phyloP scores from a whole-genome alignment of 345 rosid genomes.

The Gossypium rotundifolium region DNA sequence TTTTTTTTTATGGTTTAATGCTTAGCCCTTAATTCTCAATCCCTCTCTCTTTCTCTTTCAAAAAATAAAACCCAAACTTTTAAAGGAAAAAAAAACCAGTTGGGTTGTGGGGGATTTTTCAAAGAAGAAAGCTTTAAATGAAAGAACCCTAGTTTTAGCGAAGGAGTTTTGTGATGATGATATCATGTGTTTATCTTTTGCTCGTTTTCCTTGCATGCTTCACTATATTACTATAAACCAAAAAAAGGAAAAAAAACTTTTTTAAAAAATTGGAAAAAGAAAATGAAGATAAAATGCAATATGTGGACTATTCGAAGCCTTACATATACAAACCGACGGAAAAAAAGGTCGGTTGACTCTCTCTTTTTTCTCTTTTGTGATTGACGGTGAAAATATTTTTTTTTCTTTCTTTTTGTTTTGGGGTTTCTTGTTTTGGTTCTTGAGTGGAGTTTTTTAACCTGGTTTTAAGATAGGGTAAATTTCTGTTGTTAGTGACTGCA shows the following conservation, averaged over 20 bases:
- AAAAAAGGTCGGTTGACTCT: constrained; percentile 65
- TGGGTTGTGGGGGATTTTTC: not conserved
- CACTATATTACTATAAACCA: not conserved
- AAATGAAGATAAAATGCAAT: constrained; percentile 32
- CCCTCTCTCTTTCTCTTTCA: constrained; percentile 43
- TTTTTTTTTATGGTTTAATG: not conserved
- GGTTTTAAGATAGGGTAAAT: not conserved
- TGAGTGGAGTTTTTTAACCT: not conserved
- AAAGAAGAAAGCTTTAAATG: constrained; percentile 1
- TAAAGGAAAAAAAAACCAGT: constrained; percentile 14
- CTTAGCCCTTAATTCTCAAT: constrained; percentile 75
- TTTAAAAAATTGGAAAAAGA: not conserved
- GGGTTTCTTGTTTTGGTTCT: not conserved
- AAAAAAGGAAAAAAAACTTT: not conserved
- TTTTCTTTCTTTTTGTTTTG: not conserved
- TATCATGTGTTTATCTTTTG: constrained; percentile 3
- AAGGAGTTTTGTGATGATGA: not conserved
- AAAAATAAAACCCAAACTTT: not conserved
- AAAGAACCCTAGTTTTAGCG: constrained; percentile 29
- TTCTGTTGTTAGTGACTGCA: not conserved
- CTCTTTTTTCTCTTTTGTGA: not conserved
- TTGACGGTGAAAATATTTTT: not conserved
- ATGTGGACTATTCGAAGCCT: constrained; percentile 80
- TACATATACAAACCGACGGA: constrained; percentile 46
- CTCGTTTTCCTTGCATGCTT: constrained; percentile 29